Evolutionary conservation across 108 stramenopile genomes (phyloP).

Genomic region (Cyclotella kingstonii): DNA sequence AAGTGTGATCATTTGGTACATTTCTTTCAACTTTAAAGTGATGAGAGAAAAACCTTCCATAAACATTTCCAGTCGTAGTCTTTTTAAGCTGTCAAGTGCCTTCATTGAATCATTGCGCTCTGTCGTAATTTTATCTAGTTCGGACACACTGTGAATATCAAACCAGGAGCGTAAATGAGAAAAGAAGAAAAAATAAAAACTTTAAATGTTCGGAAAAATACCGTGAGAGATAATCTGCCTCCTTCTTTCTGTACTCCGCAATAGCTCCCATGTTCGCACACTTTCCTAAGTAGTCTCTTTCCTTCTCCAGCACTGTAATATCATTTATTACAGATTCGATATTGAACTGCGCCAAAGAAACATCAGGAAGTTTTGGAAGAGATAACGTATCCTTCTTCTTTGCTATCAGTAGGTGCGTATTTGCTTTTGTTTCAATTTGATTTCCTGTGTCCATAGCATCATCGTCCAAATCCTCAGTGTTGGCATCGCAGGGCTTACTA

Average conservation of each 20-base stretch:
- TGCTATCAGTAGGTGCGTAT: too few species aligned
- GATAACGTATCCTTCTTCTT: slow-evolving; percentile 24
- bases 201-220: slow-evolving; percentile 24
- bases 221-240: slow-evolving; percentile 83
- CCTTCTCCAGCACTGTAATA: slow-evolving; percentile 74
- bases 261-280: slow-evolving; percentile 94
- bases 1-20: slow-evolving; percentile 99
- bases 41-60: slow-evolving; percentile 97
- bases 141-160: slow-evolving; percentile 59
- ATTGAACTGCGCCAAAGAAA: slow-evolving; percentile 61
- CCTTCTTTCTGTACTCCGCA: slow-evolving; percentile 90
- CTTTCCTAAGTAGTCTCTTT: slow-evolving; percentile 77
- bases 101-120: slow-evolving; percentile 81
- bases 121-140: slow-evolving; percentile 90
- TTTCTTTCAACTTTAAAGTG: slow-evolving; percentile 97
- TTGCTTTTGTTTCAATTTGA: slow-evolving; percentile 7
- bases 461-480: slow-evolving; percentile 30
- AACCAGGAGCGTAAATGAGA: neutral
- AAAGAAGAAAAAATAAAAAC: neutral
- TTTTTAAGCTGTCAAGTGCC: slow-evolving; percentile 89
- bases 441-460: slow-evolving; percentile 33
- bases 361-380: slow-evolving; percentile 45
- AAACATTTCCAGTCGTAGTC: slow-evolving; percentile 95
- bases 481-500: slow-evolving; percentile 28
- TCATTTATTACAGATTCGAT: slow-evolving; percentile 64